Conservation (phyloP, 2,329 filamentous ascomycete genomes). For the Scedosporium aurantiacum region DNA sequence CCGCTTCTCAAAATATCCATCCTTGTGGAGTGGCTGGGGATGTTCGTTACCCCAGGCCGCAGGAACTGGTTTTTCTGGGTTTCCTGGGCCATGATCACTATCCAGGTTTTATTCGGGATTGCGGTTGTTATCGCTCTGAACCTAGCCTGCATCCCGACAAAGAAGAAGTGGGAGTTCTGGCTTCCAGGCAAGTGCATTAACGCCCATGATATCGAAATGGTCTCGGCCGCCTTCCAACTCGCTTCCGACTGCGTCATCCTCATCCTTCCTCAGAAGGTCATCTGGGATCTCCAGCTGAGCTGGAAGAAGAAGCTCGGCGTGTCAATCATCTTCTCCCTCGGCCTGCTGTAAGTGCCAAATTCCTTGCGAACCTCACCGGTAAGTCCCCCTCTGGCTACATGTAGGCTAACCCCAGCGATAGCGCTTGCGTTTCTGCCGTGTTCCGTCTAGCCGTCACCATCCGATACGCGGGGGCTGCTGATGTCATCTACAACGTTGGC, state of each 20-base stretch:
- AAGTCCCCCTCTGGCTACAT: not conserved
- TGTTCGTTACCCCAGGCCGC: constrained; percentile 10
- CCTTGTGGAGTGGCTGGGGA: constrained; percentile 9
- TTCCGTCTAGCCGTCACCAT: constrained; percentile 25
- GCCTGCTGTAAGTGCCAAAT: constrained; percentile 15
- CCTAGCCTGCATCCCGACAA: constrained; percentile 16
- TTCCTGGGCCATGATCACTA: constrained; percentile 11
- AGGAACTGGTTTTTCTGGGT: constrained; percentile 14
- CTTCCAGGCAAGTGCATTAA: constrained; percentile 15
- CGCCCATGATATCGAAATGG: constrained; percentile 11
- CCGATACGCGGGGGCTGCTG: constrained; percentile 17
- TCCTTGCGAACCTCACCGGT: not conserved
- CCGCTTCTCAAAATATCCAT: constrained; percentile 9
- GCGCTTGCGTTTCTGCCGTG: constrained; percentile 26
- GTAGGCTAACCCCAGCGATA: constrained; percentile 10
- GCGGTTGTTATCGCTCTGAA: constrained; percentile 12
- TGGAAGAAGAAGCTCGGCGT: constrained; percentile 17
- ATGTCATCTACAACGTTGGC: constrained; percentile 25
- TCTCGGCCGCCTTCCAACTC: constrained; percentile 15
- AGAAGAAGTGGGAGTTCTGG: constrained; percentile 16
- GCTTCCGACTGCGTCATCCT: constrained; percentile 17
- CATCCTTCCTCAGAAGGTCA: constrained; percentile 17
- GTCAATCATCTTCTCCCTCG: constrained; percentile 19
- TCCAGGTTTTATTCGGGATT: constrained; percentile 13
- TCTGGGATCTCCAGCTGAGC: constrained; percentile 18